A percentile compares a stretch with the other conserved stretches of the same genome.
phyloP scores from a whole-genome alignment of 2,329 filamentous ascomycete genomes.

The Monosporascus sp. region DNA sequence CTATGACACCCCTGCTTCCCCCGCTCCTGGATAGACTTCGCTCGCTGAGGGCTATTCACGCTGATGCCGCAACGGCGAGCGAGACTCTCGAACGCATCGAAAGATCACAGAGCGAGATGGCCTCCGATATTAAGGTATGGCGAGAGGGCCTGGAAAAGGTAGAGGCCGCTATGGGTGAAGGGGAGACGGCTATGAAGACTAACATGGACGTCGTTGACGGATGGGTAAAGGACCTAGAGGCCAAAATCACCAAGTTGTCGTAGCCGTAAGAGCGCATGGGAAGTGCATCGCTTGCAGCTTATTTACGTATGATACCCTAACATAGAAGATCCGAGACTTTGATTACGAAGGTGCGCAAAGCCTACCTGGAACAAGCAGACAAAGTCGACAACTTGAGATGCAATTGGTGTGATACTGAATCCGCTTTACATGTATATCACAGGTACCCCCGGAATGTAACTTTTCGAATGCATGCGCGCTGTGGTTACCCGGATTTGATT shows the following conservation, averaged over 20 bases:
- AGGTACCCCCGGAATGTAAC: no score
- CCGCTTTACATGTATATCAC: no score
- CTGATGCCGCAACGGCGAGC: constrained; percentile 76
- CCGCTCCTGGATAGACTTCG: constrained; percentile 79
- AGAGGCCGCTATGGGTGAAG: constrained; percentile 66
- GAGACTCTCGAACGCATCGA: constrained; percentile 75
- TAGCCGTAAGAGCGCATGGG: constrained; percentile 17
- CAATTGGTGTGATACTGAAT: no score
- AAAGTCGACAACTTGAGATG: no score
- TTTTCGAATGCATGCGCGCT: background rate
- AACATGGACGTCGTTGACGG: constrained; percentile 83
- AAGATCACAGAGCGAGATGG: constrained; percentile 74
- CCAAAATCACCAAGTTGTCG: constrained; percentile 60
- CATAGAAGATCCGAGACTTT: constrained; percentile 1
- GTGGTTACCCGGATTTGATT: background rate
- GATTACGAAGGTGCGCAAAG: background rate
- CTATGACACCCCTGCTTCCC: constrained; percentile 76
- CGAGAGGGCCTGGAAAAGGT: constrained; percentile 73
- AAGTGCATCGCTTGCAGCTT: constrained; percentile 9
- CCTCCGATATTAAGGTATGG: constrained; percentile 81
- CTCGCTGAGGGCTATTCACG: constrained; percentile 78
- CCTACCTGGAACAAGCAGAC: no score
- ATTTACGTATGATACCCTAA: constrained; percentile 32
- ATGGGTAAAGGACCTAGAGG: constrained; percentile 86
- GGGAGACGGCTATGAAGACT: constrained; percentile 63